phyloP scores from a whole-genome alignment of 2,329 filamentous ascomycete species.

The Scedosporium aurantiacum region DNA sequence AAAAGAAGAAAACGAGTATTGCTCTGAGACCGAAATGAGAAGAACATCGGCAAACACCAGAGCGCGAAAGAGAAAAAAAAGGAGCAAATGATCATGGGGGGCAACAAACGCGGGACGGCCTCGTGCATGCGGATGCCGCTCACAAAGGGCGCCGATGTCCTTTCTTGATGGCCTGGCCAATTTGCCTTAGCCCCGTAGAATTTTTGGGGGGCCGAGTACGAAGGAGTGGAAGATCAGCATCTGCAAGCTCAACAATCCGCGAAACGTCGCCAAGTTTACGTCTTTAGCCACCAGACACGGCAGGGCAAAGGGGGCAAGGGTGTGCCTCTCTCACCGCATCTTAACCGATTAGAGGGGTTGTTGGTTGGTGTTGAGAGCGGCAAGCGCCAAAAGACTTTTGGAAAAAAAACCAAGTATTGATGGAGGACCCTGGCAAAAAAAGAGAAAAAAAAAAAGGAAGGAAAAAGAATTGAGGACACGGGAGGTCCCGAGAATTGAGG shows the following conservation, averaged over 20 bases:
- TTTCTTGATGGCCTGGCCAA: no score
- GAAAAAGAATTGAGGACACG: not conserved
- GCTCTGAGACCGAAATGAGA: not conserved
- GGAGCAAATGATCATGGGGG: not conserved
- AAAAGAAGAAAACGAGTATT: no score
- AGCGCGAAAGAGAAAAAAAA: not conserved
- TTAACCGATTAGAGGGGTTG: not conserved
- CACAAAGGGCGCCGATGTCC: not conserved
- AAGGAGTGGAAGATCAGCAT: no score
- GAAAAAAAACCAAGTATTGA: no score
- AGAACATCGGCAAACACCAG: not conserved
- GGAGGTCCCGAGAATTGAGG: no score
- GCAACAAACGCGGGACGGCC: not conserved
- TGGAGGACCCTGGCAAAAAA: not conserved
- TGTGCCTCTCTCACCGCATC: not conserved
- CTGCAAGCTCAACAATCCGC: not conserved
- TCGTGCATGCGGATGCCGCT: not conserved
- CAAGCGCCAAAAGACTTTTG: no score
- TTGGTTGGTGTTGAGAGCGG: not conserved
- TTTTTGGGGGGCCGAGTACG: no score
- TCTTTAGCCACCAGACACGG: not conserved
- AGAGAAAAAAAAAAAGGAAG: not conserved
- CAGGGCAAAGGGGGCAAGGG: not conserved
- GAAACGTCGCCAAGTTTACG: not conserved
- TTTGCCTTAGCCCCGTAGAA: not conserved